Evolutionary conservation across 345 rosid genomes (phyloP), one percentile per base, ranked within the genome.

Genomic region (Arabis hirsuta): DNA sequence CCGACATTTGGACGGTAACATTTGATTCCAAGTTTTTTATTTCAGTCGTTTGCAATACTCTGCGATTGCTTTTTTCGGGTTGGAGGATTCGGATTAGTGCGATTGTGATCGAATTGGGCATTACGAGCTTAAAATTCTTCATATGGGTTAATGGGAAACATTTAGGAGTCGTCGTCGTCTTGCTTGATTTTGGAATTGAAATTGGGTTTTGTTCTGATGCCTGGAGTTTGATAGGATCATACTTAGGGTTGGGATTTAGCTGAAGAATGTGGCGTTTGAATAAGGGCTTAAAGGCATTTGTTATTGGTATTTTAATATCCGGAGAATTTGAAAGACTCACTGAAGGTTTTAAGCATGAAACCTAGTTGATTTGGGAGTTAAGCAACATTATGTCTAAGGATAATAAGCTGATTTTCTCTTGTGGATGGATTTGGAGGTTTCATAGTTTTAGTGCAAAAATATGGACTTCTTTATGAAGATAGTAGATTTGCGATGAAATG

Each of bases 1-100:
- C 98, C 71, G 96, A 93, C 77, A 96, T 96, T 77, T 92, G 96
- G 92, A 77, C 90, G 88, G 99, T 92, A 79, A 3, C 31, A 4
- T 26, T 55, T 27, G n/a, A 7, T 32, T 19, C 3, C 51, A 4
- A 46, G 38, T 34, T 24, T 34, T 34, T 34, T 4, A 9, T 47
- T 39, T 41, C 24, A 1, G 32, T 54, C 34, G 38, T 3, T 31
- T 55, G 7, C 39, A 5, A 55, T 29, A 29, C 10, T 22, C 48
- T 41, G 11, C 47, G 22, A 42, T 16, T 16, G 16, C 16, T 16
- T 16, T 22, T 1, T 22, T 22, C 24, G 24, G 24, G 2, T 22
- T 22, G 24, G 24, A 22, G 24, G 24, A 22, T 22, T 22, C 24
- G 24, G 24, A 22, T 16, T 50, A 7, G 36, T 72, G 26, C 7